Evolutionary conservation across 75 land plant species (phyloP).

Genomic region (Pinus tabuliformis): DNA sequence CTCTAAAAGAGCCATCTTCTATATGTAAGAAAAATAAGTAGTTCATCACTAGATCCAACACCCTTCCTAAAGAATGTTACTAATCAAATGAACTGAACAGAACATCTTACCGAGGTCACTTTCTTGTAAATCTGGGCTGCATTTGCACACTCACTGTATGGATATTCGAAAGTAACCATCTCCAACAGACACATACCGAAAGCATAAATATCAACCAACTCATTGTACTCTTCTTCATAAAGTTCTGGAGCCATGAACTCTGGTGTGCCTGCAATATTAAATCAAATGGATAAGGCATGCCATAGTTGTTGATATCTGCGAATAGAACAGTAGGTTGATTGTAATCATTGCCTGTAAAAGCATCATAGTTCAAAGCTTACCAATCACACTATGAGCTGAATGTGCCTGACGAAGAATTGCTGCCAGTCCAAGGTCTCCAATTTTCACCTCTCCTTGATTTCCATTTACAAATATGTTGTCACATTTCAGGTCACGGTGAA

Average conservation of each 20-base stretch:
- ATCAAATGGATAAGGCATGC: constrained; percentile 4
- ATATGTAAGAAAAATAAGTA: neutral
- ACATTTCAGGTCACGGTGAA: constrained; percentile 74
- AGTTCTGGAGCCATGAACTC: constrained; percentile 93
- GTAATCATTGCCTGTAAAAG: neutral
- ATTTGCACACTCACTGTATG: constrained; percentile 79
- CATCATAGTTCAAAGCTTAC: constrained; percentile 26
- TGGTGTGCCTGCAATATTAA: constrained; percentile 58
- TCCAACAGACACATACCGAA: constrained; percentile 94
- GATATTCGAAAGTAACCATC: constrained; percentile 83
- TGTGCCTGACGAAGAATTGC: constrained; percentile 65
- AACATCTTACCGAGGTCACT: constrained; percentile 63
- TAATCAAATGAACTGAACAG: neutral
- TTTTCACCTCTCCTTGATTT: constrained; percentile 81
- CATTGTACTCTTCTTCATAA: constrained; percentile 81
- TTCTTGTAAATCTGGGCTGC: constrained; percentile 76
- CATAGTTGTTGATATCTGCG: neutral
- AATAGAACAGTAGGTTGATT: neutral
- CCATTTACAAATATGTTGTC: constrained; percentile 93
- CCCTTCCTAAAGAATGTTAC: no score
- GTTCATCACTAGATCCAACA: neutral
- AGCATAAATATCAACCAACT: constrained; percentile 88
- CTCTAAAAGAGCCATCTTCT: neutral
- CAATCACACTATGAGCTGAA: constrained; percentile 81
- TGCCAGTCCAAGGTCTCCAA: constrained; percentile 82